Evolutionary conservation across 768 basidiomycete genomes (phyloP), one percentile per base, ranked within the genome.

Genomic region (Leucosporidium scottii): DNA sequence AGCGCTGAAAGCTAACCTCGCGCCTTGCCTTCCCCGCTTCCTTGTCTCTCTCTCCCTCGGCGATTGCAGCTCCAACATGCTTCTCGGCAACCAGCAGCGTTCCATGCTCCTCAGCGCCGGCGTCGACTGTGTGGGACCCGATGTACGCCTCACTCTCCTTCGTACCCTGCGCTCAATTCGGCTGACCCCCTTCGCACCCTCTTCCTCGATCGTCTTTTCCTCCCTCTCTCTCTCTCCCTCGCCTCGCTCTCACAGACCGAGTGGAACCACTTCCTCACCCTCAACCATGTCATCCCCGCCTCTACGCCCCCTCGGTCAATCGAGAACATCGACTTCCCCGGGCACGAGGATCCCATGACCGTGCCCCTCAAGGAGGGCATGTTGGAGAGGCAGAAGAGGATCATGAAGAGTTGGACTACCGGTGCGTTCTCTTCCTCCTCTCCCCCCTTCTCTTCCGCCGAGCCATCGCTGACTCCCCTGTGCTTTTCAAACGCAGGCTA

Each of bases 81-180:
- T 67, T 25, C 61, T 73, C 31, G 51, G n/a, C 21, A 61, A 58
- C 27, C 71, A 73, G 39, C 71, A 73, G 27, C 57, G 48, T 25
- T 66, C 68, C 21, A 66, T 73, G 64, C 62, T 73, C 61, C 66
- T 73, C 49, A 64, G 68, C 17, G 71, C 71, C 13, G 62, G 63
- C 36, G 68, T 73, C 59, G 71, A 73, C 59, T 66, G 68, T 0
- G 30, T 69, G 28, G 50, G 59, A 4, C 55, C 63, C 59, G 36
- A 59, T 28, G 65, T 61, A 25, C 39, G 59, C 15, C 25, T 44
- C 39, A 44, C 15, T 15, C 39, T 44, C 15, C 39, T 13, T 13
- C 39, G 13, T 44, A 2, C 39, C 15, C 13, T 34, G 34, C 4
- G 34, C 5, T 34, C 34, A 10, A 10, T 10, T 44, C 39, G 39